Percentiles rank a stretch among this genome's conserved stretches.
Evolutionary conservation across 2,329 filamentous ascomycete species (phyloP).

Genomic region (Tolypocladium pustulatum): DNA sequence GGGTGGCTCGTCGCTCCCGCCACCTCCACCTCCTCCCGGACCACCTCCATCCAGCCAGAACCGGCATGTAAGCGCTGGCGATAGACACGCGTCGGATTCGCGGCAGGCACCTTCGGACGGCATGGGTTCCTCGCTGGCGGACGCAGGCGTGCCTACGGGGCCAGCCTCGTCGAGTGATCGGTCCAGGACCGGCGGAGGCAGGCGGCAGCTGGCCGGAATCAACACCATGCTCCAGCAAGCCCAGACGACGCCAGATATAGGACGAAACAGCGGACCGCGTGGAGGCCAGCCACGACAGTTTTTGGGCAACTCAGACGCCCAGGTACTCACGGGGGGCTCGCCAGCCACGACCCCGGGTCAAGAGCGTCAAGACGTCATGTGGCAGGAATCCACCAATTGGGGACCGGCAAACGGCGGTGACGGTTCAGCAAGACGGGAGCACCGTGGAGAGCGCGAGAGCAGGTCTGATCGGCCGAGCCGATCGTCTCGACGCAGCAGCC

Average conservation of each 20-base stretch:
- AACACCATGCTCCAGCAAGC: slow-evolving; percentile 47
- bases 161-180: slow-evolving; percentile 26
- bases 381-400: slow-evolving; percentile 23
- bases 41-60: slow-evolving; percentile 16
- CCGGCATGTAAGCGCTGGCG: slow-evolving; percentile 21
- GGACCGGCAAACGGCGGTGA: slow-evolving; percentile 21
- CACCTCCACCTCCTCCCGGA: slow-evolving; percentile 11
- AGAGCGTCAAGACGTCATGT: slow-evolving; percentile 35
- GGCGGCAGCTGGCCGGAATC: slow-evolving; percentile 48
- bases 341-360: slow-evolving; percentile 36
- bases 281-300: slow-evolving; percentile 27
- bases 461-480: slow-evolving; percentile 28
- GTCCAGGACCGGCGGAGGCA: slow-evolving; percentile 25
- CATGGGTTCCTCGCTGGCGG: slow-evolving; percentile 13
- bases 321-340: slow-evolving; percentile 44
- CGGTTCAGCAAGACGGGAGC: slow-evolving; percentile 17
- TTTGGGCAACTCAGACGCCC: slow-evolving; percentile 43
- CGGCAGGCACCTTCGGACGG: slow-evolving; percentile 9
- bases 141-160: slow-evolving; percentile 22
- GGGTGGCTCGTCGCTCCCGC: slow-evolving; percentile 11
- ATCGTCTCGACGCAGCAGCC: slow-evolving; percentile 36
- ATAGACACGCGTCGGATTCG: slow-evolving; percentile 14
- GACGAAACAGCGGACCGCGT: slow-evolving; percentile 23
- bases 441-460: slow-evolving; percentile 32
- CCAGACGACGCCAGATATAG: slow-evolving; percentile 26